Evolutionary conservation across 1,284 basidiomycete species (phyloP).

Genomic region (Melampsora americana): DNA sequence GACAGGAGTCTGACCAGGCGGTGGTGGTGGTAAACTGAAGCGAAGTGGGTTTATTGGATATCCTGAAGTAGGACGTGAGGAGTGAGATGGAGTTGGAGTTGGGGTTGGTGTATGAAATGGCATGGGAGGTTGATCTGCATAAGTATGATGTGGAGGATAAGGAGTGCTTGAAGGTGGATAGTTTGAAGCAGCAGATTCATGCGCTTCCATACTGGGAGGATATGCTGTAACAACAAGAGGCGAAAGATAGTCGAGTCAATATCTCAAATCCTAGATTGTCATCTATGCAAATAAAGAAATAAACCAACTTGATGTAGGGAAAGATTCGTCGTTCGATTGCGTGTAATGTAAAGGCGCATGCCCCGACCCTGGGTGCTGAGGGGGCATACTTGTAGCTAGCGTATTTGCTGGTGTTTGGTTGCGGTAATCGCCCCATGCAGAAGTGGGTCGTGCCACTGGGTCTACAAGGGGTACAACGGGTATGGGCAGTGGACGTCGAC

Average conservation of each 20-base stretch:
- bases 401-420: background rate
- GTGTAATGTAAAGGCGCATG: constrained; percentile 10
- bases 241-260: background rate
- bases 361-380: background rate
- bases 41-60: background rate
- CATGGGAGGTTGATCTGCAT: constrained; percentile 18
- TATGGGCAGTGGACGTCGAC: constrained; percentile 32
- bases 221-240: background rate
- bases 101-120: constrained; percentile 2
- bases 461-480: constrained; percentile 26
- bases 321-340: background rate
- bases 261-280: constrained; percentile 1
- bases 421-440: constrained; percentile 15
- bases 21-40: constrained; percentile 38
- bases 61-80: constrained; percentile 9
- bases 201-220: background rate
- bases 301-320: background rate
- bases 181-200: background rate
- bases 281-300: background rate
- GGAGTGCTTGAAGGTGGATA: constrained; percentile 1
- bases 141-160: constrained; percentile 15
- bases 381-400: background rate
- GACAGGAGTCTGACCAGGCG: constrained; percentile 38
- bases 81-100: constrained; percentile 10
- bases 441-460: constrained; percentile 5